Base-by-base conservation (phyloP, 495 filamentous ascomycete species). In the Trichoderma erinaceum region DNA sequence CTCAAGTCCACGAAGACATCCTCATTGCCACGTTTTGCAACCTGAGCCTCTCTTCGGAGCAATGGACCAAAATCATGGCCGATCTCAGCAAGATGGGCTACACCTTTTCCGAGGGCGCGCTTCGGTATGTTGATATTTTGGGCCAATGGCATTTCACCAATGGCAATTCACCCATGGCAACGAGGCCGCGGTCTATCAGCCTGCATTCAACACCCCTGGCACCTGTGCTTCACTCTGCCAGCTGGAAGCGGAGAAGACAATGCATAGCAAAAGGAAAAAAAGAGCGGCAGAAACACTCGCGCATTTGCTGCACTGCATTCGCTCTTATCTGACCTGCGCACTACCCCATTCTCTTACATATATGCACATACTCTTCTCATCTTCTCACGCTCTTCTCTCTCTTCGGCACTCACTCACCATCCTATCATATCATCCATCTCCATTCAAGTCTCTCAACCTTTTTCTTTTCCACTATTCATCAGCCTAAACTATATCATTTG, bases 1-100 rank as follows among this genome's bases (percentile, higher is more conserved):
- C 29, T 1, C 63, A 69, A n/a, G 67, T 68, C 50, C 72, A 73
- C 38, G 67, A 71, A 46, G 72, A 71, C 35, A 70, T 73, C 50
- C 65, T 73, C 38, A 27, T 71, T 12, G 64, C 67, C 25, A 63
- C 70, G 18, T 65, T 44, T 21, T 35, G 58, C n/a, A 25, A 56
- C 3, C 8, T 68, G 18, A 58, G 67, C 23, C 65, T 67, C n/a
- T 16, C 41, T 8, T 29, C 61, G 1, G 50, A 41, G 4, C 43
- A 69, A 10, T 69, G 58, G 64, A 6, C 29, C 1, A 65, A 41
- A 16, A 46, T 73, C 16, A 68, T 70, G 35, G 32, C 58, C 1
- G 27, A 38, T 4, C 68, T 73, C 16, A 63, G 48, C 5, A 44
- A 44, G 7, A 71, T 65, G 68, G 72, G 72, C 46, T 70, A 71